Evolutionary conservation across 495 filamentous ascomycete genomes (phyloP).

Genomic region (Clohesyomyces aquaticus): DNA sequence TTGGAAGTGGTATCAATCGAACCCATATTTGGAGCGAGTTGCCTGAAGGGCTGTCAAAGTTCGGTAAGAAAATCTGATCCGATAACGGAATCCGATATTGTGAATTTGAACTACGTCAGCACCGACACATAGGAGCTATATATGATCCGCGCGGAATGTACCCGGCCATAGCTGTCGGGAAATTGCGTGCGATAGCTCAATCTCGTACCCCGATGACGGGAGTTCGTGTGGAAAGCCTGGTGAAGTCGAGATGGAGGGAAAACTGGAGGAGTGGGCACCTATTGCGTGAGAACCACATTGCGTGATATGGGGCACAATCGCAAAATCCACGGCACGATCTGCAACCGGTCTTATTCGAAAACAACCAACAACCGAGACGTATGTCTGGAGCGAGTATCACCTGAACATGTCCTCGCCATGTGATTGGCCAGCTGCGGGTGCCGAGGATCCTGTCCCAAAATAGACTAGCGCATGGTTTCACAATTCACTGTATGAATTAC

Average conservation of each 20-base stretch:
- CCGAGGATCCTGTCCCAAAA: too few species aligned
- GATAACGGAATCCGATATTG: not conserved
- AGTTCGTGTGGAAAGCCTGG: not conserved
- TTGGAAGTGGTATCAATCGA: not conserved
- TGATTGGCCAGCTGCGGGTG: too few species aligned
- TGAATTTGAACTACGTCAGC: not conserved
- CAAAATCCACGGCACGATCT: too few species aligned
- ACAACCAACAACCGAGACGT: too few species aligned
- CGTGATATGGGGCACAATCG: too few species aligned
- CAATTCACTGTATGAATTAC: too few species aligned
- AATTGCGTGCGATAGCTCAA: constrained; percentile 14
- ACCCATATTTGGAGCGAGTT: not conserved
- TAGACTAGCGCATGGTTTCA: too few species aligned
- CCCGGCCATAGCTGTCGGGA: too few species aligned
- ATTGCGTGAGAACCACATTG: too few species aligned
- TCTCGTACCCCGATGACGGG: constrained; percentile 2
- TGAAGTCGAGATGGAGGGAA: not conserved
- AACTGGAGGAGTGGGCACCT: not conserved
- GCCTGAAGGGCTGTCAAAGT: not conserved
- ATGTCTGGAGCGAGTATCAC: too few species aligned
- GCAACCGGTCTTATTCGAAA: too few species aligned
- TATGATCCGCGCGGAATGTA: not conserved
- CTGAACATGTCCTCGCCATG: too few species aligned
- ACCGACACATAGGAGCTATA: not conserved
- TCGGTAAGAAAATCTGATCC: not conserved